Evolutionary conservation across 2,329 filamentous ascomycete genomes (phyloP), one percentile per base, ranked within the genome.

Genomic region (Phoma sp.): DNA sequence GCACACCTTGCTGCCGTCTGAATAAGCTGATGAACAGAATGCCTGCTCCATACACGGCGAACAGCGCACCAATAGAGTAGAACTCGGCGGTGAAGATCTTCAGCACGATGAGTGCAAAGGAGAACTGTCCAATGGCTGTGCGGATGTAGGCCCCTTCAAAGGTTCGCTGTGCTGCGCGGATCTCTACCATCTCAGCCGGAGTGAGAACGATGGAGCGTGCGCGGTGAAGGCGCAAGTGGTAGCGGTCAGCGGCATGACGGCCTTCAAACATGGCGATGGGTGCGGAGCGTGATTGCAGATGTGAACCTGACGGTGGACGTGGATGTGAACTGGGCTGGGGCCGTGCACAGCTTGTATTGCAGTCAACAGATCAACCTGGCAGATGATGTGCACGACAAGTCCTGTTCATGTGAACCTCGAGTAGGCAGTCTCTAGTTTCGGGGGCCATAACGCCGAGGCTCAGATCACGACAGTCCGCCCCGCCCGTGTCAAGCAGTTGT

Each of bases 61-160:
- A 97, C 29, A 99, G 82, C 6, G 95, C 95, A n/a, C 95, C 95
- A 60, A 97, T 96, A 64, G 89, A 87, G 78, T 98, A 98, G 81
- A 99, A 98, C 73, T 98, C 95, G 47, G 88, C 85, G 8, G 92
- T 97, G 80, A 99, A 98, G 76, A 99, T 96, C 79, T 96, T 96
- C 64, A 96, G 86, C 47, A 99, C 91, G 60, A 99, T 88, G 44
- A 99, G 87, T 19, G 94, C 88, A 76, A 99, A 98, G 52, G 90
- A 94, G 80, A 98, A 98, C 71, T 98, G 93, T 3, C 91, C 91
- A 19, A 99, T 85, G 2, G 94, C 93, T 0, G 95, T 99, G 58
- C 95, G 90, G 71, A 97, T 89, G 77, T 98, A 99, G 21, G 95
- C 95, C 21, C 95, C 95, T 77, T 99, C 95, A 68, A 98, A 99